Percentiles rank a stretch among this genome's conserved stretches.
Evolutionary conservation across 306 rosid genomes (phyloP).

Genomic region (Glycyrrhiza uralensis): DNA sequence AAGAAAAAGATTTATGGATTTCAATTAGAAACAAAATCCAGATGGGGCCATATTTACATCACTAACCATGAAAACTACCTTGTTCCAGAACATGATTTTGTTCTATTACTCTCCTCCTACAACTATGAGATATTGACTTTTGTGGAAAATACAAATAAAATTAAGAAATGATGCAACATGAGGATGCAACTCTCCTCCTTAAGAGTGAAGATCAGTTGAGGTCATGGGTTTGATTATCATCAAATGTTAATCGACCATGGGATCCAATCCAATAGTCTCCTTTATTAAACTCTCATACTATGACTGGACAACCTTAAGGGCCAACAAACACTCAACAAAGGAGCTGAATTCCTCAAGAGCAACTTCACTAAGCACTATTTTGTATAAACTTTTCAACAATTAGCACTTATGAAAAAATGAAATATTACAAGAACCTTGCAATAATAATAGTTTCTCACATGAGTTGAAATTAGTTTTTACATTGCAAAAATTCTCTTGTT

Average conservation of each 20-base stretch:
- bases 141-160: no score
- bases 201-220: neutral
- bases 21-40: no score
- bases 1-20: no score
- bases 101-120: no score
- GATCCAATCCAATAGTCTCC: neutral
- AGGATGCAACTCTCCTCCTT: no score
- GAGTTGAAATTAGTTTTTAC: neutral
- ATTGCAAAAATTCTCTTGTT: no score
- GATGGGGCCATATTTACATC: no score
- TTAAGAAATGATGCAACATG: neutral
- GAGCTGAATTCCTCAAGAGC: neutral
- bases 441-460: neutral
- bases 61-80: no score
- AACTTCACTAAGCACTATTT: no score
- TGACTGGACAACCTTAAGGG: neutral
- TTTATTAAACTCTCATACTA: neutral
- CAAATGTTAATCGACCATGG: neutral
- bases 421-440: neutral
- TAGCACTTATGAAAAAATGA: neutral
- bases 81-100: no score
- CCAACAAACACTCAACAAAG: neutral
- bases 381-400: neutral
- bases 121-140: no score
- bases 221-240: neutral